These are phyloP conservation scores for Microbotryum intermedium DNA, from an alignment of 1,284 basidiomycete genomes.

Conservation along the genomic window DNA sequence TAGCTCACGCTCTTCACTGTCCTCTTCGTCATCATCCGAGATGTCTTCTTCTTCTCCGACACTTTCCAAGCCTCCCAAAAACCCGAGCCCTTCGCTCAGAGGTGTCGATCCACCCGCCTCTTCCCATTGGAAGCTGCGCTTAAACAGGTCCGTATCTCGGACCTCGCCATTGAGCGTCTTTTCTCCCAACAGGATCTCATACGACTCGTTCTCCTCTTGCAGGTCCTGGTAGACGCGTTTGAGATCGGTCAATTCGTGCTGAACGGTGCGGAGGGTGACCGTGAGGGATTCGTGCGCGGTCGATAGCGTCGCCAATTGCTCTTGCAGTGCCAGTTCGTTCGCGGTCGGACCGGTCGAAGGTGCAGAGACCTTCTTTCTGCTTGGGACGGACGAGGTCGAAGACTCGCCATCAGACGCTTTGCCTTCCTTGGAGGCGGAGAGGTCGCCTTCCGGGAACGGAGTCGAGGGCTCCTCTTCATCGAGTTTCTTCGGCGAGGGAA, in stretches of 20 bases:
- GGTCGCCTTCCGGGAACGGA: neutral
- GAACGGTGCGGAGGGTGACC: conserved; percentile 11
- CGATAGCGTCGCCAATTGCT: conserved; percentile 20
- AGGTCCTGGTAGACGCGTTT: conserved; percentile 35
- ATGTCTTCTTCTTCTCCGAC: conserved; percentile 16
- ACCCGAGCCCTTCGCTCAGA: conserved; percentile 4
- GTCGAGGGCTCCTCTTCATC: neutral
- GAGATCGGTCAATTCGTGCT: conserved; percentile 30
- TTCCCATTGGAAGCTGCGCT: conserved; percentile 19
- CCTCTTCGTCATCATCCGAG: neutral
- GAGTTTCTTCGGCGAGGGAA: neutral
- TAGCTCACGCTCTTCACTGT: neutral
- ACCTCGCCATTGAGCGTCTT: conserved; percentile 78
- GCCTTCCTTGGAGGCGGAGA: neutral
- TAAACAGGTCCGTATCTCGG: conserved; percentile 31
- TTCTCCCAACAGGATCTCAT: conserved; percentile 81
- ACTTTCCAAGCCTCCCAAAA: conserved; percentile 17
- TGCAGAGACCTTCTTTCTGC: neutral
- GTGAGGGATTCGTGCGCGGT: conserved; percentile 21
- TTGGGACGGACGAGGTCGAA: no score
- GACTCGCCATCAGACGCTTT: neutral
- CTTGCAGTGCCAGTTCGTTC: conserved; percentile 17
- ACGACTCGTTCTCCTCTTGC: conserved; percentile 83
- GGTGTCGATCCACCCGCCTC: neutral
- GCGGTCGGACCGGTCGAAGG: conserved; percentile 4